These are phyloP conservation scores for Pisolithus sp. DNA, from an alignment of 768 basidiomycete genomes.

Conservation along the genomic window DNA sequence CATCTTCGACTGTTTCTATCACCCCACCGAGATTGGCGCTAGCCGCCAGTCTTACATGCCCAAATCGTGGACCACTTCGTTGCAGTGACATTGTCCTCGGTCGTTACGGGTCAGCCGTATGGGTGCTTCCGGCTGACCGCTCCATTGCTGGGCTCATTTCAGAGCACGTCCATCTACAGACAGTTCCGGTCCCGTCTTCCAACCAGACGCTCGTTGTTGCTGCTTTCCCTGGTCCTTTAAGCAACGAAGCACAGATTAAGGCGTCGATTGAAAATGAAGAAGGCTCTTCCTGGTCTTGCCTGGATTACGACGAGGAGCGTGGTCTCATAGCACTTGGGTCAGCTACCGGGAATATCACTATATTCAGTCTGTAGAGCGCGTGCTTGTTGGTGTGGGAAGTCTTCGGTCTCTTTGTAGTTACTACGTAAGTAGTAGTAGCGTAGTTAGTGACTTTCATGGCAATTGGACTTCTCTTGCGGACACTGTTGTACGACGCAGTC, in stretches of 20 bases:
- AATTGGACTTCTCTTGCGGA: too few species aligned
- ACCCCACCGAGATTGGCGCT: conserved; percentile 47
- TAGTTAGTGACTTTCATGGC: too few species aligned
- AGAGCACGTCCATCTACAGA: conserved; percentile 11
- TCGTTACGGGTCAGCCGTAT: conserved; percentile 50
- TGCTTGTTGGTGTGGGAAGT: too few species aligned
- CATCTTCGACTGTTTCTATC: conserved; percentile 10
- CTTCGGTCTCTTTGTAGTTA: too few species aligned
- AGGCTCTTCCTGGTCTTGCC: conserved; percentile 38
- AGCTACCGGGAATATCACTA: conserved; percentile 39
- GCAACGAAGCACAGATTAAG: conserved; percentile 19
- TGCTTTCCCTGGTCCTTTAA: conserved; percentile 41
- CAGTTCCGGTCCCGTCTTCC: conserved; percentile 11
- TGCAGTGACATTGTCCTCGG: conserved; percentile 52
- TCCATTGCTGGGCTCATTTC: conserved; percentile 33
- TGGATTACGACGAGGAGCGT: conserved; percentile 56
- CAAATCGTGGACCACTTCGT: conserved; percentile 43
- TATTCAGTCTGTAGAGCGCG: conserved; percentile 20
- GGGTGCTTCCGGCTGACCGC: conserved; percentile 53
- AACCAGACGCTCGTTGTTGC: conserved; percentile 42
- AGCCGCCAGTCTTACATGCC: conserved; percentile 29
- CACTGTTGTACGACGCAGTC: too few species aligned
- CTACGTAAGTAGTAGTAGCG: background rate
- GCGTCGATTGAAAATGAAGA: conserved; percentile 29
- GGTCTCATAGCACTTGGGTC: conserved; percentile 51